Percentiles rank a stretch among this genome's conserved stretches.
Conservation (phyloP, 179 eudicot genomes). For the Gypsophila paniculata region DNA sequence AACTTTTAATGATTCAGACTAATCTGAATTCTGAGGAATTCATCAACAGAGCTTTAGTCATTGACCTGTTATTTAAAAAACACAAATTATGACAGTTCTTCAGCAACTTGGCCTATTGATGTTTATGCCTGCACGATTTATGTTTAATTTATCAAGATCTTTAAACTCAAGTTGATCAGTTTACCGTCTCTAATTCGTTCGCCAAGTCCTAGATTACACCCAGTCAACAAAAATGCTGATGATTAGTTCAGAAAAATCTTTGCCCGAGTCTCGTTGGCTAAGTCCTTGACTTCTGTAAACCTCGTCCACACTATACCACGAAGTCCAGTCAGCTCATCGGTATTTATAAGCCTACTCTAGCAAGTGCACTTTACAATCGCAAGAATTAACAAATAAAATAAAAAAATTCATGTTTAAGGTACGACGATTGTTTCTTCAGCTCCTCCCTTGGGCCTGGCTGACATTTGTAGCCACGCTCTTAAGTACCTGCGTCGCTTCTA, state of each 20-base stretch:
- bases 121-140: no score
- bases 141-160: no score
- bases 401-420: not conserved
- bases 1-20: not conserved
- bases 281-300: not conserved
- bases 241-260: not conserved
- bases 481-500: not conserved
- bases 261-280: not conserved
- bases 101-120: not conserved
- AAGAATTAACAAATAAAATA: not conserved
- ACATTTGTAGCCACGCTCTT: not conserved
- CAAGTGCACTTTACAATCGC: not conserved
- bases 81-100: not conserved
- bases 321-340: not conserved
- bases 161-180: not conserved
- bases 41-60: no score
- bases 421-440: not conserved
- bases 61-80: not conserved
- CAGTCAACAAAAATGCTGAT: not conserved
- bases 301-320: not conserved
- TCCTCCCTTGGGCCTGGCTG: not conserved
- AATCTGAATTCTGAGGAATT: no score
- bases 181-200: conserved; percentile 7
- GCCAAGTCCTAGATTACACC: not conserved
- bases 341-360: not conserved